Evolutionary conservation across 2,329 filamentous ascomycete species (phyloP).

Genomic region (Eurotiales sp.): DNA sequence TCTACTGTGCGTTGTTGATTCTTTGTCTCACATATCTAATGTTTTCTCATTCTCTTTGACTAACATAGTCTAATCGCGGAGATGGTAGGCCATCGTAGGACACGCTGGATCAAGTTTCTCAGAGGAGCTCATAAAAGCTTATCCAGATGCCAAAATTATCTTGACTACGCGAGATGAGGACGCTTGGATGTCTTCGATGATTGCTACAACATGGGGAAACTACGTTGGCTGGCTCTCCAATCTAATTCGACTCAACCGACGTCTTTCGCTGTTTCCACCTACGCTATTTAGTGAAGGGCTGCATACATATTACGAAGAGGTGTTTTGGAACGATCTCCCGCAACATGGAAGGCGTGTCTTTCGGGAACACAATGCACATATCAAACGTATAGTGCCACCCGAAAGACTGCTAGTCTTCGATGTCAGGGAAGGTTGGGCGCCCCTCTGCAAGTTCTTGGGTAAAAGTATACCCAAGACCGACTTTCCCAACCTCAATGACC

Average conservation of each 20-base stretch:
- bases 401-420: constrained; percentile 44
- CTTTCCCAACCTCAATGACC: constrained; percentile 42
- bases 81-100: not conserved
- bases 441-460: constrained; percentile 45
- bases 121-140: constrained; percentile 11
- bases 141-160: constrained; percentile 13
- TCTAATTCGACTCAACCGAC: too few relatives aligned
- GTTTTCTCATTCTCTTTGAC: not conserved
- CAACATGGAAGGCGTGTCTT: constrained; percentile 1
- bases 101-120: not conserved
- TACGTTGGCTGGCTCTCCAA: not conserved
- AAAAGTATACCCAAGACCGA: constrained; percentile 21
- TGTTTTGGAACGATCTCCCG: not conserved
- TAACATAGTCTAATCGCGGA: too few relatives aligned
- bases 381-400: constrained; percentile 32
- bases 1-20: not conserved
- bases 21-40: not conserved
- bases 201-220: not conserved
- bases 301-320: too few relatives aligned
- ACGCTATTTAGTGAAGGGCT: not conserved
- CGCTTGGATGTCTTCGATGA: constrained; percentile 9
- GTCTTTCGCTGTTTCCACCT: not conserved
- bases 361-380: constrained; percentile 7
- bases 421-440: constrained; percentile 44
- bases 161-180: constrained; percentile 10